phyloP scores from a whole-genome alignment of 257 asterid species.

The Apocynum venetum region DNA sequence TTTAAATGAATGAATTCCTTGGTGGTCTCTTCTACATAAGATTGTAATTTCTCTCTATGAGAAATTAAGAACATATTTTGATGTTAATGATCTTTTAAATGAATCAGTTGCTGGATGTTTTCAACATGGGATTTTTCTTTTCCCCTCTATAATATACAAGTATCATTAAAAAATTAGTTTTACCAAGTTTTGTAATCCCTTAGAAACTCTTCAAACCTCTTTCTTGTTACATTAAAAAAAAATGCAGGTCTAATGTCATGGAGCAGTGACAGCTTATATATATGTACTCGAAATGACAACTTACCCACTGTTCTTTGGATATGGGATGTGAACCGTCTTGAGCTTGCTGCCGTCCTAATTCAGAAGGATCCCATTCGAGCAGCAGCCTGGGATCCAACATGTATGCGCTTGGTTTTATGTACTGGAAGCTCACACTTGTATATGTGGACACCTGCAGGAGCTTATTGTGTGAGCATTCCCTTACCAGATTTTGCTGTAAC shows the following conservation, averaged over 20 bases:
- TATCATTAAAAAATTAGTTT: neutral
- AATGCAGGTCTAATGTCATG: constrained; percentile 82
- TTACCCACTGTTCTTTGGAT: constrained; percentile 96
- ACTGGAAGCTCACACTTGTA: constrained; percentile 73
- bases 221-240: neutral
- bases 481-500: constrained; percentile 56
- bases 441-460: constrained; percentile 99
- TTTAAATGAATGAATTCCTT: neutral
- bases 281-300: constrained; percentile 93
- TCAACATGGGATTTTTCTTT: neutral
- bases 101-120: neutral
- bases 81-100: neutral
- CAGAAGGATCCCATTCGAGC: constrained; percentile 92
- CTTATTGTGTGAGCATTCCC: constrained; percentile 80
- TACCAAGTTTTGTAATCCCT: neutral
- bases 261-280: constrained; percentile 82
- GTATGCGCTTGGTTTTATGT: constrained; percentile 73
- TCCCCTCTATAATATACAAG: no score
- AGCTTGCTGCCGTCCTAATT: constrained; percentile 83
- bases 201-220: neutral
- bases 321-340: constrained; percentile 86
- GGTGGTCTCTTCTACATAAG: neutral
- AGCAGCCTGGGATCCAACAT: constrained; percentile 92
- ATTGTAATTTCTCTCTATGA: neutral
- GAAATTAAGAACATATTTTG: neutral